Evolutionary conservation across 2,329 filamentous ascomycete genomes (phyloP).

Genomic region (Thielaviopsis populi): DNA sequence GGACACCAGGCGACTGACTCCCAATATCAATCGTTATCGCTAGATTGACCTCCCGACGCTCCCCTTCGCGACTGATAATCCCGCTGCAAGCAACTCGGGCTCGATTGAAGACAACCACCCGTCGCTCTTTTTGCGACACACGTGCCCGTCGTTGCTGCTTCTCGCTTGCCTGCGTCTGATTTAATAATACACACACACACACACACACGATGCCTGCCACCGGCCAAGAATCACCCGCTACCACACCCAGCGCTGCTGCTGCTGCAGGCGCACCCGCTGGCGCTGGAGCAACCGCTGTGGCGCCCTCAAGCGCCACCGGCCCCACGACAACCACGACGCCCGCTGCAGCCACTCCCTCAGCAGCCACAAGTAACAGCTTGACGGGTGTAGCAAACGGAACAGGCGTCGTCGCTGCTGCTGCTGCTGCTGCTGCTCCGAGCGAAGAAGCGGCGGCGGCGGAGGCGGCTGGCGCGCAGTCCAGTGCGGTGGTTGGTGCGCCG

Average conservation of each 20-base stretch:
- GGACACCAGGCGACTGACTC: background rate
- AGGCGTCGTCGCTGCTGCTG: slow-evolving; percentile 52
- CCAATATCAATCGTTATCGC: background rate
- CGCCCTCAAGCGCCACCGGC: background rate
- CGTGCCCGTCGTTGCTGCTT: background rate
- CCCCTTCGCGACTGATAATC: background rate
- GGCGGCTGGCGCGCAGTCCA: slow-evolving; percentile 20
- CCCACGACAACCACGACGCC: background rate
- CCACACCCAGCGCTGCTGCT: background rate
- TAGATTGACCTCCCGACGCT: no score
- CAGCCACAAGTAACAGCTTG: slow-evolving; percentile 56
- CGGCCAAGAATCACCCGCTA: background rate
- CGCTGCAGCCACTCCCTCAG: background rate
- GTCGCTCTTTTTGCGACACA: background rate
- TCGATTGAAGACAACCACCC: background rate
- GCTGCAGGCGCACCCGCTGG: background rate
- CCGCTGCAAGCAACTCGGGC: background rate
- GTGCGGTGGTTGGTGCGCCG: slow-evolving; percentile 24
- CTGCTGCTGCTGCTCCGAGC: slow-evolving; percentile 30
- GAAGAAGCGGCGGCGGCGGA: slow-evolving; percentile 61
- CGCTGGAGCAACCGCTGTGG: background rate
- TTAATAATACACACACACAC: background rate
- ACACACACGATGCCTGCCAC: background rate
- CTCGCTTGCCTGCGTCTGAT: background rate
- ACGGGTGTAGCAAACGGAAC: slow-evolving; percentile 61